Evolutionary conservation across 306 rosid genomes (phyloP), one percentile per base, ranked within the genome.

Genomic region (Cicer pinnatifidum): DNA sequence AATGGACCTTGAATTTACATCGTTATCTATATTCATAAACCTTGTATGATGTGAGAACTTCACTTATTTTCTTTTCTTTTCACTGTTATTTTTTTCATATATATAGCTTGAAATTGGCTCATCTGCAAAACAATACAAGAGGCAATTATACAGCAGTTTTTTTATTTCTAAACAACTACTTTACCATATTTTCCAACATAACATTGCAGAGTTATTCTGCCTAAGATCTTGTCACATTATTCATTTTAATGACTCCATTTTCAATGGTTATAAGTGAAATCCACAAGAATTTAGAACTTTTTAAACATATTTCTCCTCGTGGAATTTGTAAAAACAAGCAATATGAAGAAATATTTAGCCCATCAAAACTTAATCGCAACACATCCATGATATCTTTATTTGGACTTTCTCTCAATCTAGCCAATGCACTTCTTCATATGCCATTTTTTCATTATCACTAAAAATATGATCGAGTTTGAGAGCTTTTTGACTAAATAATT

Each of bases 1-100:
- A 86, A 86, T 70, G 90, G 89, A 38, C 93, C 89, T 57, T 90
- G 51, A 86, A 12, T 16, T 74, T 68, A 8, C 20, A 6, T 7
- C 8, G 17, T 50, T 43, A 3, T 54, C 41, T 1, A 35, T 35
- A 59, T 60, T 60, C 7, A 23, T 57, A 28, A 11, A 57, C 63
- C 40, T 57, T 20, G 33, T 16, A 53, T 57, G 11, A 23, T 57
- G 12, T 57, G 39, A 57, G 8, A 0, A 47, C 54, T 48, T 12
- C 64, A 28, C 43, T 6, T 23, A 3, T 23, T 28, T 33, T 33
- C 6, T 28, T 57, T 57, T 23, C 33, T 23, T 20, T 3, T 9
- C n/a, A 57, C 9, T 10, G 13, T 56, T 13, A 8, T 3, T 57
- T 23, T 23, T 48, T 48, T 28, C 57, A 62, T 28, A 28, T 28